phyloP scores from a whole-genome alignment of 2,329 filamentous ascomycete species.

The Pseudogymnoascus sp. region DNA sequence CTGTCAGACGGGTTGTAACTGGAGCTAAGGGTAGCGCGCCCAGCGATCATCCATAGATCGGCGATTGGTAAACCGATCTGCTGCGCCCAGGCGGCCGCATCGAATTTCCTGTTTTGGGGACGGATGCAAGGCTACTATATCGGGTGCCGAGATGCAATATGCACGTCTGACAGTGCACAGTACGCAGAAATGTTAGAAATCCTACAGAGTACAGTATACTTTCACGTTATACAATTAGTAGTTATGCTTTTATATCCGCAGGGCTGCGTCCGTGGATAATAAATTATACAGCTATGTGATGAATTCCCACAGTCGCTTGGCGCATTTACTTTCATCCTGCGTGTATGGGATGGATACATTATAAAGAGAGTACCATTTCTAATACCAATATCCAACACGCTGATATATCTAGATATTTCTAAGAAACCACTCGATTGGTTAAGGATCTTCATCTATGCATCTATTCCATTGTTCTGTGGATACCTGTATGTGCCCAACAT shows the following conservation, averaged over 20 bases:
- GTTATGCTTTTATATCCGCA: neutral
- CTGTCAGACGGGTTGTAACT: neutral
- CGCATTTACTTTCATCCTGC: neutral
- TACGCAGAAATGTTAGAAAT: neutral
- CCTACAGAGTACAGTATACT: neutral
- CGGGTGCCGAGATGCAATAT: neutral
- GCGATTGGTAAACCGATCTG: neutral
- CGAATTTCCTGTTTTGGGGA: constrained; percentile 2
- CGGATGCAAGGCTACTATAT: neutral
- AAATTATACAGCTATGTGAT: neutral
- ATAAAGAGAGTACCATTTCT: neutral
- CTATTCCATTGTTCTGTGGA: neutral
- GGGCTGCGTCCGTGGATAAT: neutral
- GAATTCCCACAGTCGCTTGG: neutral
- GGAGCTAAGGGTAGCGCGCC: neutral
- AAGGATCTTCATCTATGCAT: neutral
- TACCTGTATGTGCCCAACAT: neutral
- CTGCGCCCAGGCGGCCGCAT: neutral
- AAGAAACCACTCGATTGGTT: neutral
- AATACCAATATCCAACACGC: neutral
- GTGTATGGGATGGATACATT: neutral
- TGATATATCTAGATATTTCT: neutral
- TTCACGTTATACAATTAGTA: neutral
- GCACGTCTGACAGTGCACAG: neutral
- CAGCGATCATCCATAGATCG: neutral